A percentile compares a stretch with the other conserved stretches of the same genome.
phyloP scores from a whole-genome alignment of 495 filamentous ascomycete genomes.

The Hapsidospora chrysogenum region DNA sequence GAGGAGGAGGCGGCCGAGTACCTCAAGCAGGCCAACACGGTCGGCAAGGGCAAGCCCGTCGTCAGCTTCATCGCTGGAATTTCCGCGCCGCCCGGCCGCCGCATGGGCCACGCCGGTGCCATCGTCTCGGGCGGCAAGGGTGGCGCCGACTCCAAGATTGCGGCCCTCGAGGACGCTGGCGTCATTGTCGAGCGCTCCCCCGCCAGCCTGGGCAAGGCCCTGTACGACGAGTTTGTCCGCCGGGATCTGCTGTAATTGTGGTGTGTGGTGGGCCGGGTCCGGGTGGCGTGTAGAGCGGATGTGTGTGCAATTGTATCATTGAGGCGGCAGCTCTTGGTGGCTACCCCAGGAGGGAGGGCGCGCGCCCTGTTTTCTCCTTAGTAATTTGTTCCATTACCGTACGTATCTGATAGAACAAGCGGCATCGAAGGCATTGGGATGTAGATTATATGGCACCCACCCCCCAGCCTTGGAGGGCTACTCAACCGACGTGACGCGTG shows the following conservation, averaged over 20 bases:
- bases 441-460: too few relatives aligned
- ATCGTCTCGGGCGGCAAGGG: constrained; percentile 97
- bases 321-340: too few relatives aligned
- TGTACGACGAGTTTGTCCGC: constrained; percentile 91
- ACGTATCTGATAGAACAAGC: neutral
- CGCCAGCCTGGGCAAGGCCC: constrained; percentile 73
- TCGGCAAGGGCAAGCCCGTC: constrained; percentile 72
- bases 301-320: neutral
- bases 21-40: constrained; percentile 75
- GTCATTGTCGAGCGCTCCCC: constrained; percentile 94
- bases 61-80: constrained; percentile 98
- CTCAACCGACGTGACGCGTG: too few relatives aligned
- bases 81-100: constrained; percentile 82
- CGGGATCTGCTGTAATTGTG: constrained; percentile 68
- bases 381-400: neutral
- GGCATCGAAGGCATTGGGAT: too few relatives aligned
- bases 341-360: too few relatives aligned
- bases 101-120: constrained; percentile 97
- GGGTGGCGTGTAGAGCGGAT: neutral
- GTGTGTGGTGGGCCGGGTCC: neutral
- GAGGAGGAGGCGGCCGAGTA: constrained; percentile 96
- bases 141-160: constrained; percentile 93
- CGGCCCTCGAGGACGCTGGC: constrained; percentile 80
- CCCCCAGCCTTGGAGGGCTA: too few relatives aligned
- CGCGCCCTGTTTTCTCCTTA: neutral